Percentiles rank a stretch among this genome's conserved stretches.
Conservation (phyloP, 495 filamentous ascomycete genomes). For the Cairneyella variabilis region DNA sequence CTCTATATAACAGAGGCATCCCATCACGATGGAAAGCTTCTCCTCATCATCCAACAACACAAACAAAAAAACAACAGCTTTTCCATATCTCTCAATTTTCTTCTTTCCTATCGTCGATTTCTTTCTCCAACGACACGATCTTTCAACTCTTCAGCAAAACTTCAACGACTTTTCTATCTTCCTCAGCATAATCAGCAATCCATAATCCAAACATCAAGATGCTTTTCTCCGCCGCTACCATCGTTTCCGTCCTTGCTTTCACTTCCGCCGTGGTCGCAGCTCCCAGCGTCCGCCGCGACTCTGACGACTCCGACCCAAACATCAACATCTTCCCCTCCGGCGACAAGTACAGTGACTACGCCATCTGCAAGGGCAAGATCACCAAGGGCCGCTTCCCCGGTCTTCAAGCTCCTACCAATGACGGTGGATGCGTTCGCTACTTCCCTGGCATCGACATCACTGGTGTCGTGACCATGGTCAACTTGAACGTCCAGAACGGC, state of each 20-base stretch:
- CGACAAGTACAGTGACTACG: slow-evolving; percentile 5
- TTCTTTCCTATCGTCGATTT: slow-evolving; percentile 2
- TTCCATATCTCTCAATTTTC: background rate
- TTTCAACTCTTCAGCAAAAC: slow-evolving; percentile 3
- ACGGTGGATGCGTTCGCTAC: slow-evolving; percentile 14
- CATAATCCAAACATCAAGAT: slow-evolving; percentile 6
- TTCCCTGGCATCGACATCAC: slow-evolving; percentile 15
- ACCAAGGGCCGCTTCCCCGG: slow-evolving; percentile 10
- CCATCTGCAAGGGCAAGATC: slow-evolving; percentile 12
- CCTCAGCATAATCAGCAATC: background rate
- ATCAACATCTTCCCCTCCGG: slow-evolving; percentile 10
- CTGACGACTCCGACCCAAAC: slow-evolving; percentile 2
- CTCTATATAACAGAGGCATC: slow-evolving; percentile 2
- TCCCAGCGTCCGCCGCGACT: background rate
- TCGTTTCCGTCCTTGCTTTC: slow-evolving; percentile 1
- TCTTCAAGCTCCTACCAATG: slow-evolving; percentile 6
- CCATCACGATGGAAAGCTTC: background rate
- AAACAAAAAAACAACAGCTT: background rate
- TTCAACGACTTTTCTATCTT: slow-evolving; percentile 1
- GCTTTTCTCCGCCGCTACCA: slow-evolving; percentile 10
- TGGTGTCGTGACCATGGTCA: slow-evolving; percentile 15
- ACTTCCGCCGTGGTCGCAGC: background rate
- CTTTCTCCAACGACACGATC: slow-evolving; percentile 5
- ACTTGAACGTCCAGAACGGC: slow-evolving; percentile 7
- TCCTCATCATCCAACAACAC: slow-evolving; percentile 2